Evolutionary conservation across 1,139 yeast species (phyloP), one percentile per base, ranked within the genome.

Genomic region (Kazachstania sp.): DNA sequence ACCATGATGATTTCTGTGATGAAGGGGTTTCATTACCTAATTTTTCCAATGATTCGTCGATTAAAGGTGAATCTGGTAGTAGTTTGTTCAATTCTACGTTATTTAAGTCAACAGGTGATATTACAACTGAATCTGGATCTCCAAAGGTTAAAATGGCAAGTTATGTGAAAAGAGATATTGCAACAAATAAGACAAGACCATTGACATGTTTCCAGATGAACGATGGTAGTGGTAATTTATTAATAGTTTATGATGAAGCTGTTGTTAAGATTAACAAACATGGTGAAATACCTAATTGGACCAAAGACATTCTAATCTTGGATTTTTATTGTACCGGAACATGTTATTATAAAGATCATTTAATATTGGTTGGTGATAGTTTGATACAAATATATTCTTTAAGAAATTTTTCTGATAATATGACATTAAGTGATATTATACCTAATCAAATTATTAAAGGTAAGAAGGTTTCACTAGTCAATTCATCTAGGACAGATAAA

Each of bases 371-470:
- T 28, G 80, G 84, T 46, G 81, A 80, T 26, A 92, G 85, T 54
- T 74, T 81, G 46, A 72, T 86, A 13, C 95, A 87, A 58, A 73
- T 87, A 2, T 80, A 82, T 74, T 69, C 68, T 31, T 71, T 78
- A 1, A 60, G 74, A 20, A 77, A 78, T 47, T 6, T 20, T 13
- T 42, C 53, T 1, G n/a, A n/a, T n/a, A 60, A 61, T 1, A 38
- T 39, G 1, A 45, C 47, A 16, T 35, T 68, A 37, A 51, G 59
- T 20, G 58, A 54, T 20, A 49, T 61, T 39, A 72, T 73, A 40
- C 75, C 87, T 26, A 74, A 79, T 39, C 95, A 87, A 63, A 84
- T 86, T 8, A 72, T 86, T 37, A 75, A 81, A 7, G 95, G 95
- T 13, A 83, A 82, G 59, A 81, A 79, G 49, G 72, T 83, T 34